A percentile compares a stretch with the other conserved stretches of the same genome.
These are phyloP conservation scores for Striga asiatica DNA, from an alignment of 257 asterid species.

Conservation along the genomic window DNA sequence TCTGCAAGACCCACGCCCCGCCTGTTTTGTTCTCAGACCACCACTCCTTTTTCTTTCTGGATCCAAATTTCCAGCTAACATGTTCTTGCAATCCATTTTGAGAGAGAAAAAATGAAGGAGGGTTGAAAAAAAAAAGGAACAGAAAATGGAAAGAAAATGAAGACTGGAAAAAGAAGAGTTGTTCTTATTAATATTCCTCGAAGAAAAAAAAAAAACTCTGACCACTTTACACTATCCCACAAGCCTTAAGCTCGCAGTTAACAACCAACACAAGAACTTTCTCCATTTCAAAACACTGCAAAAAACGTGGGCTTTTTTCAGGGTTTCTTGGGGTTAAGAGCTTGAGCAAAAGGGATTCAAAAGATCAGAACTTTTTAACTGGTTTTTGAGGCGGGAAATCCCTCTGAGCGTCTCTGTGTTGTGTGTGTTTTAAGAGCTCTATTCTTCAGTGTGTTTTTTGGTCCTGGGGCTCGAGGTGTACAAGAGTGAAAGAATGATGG, in stretches of 20 bases:
- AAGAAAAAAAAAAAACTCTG: not conserved
- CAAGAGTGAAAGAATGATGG: constrained; percentile 31
- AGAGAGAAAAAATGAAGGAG: constrained; percentile 14
- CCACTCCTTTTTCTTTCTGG: constrained; percentile 88
- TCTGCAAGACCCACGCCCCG: constrained; percentile 97
- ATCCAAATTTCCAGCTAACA: constrained; percentile 56
- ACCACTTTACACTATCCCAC: constrained; percentile 71
- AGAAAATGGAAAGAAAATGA: not conserved
- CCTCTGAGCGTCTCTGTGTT: constrained; percentile 9
- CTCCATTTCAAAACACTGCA: constrained; percentile 48
- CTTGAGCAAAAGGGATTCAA: not conserved
- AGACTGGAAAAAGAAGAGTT: not conserved
- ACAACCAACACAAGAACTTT: constrained; percentile 39
- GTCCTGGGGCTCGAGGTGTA: constrained; percentile 20
- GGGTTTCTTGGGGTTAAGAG: not conserved
- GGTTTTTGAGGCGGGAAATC: constrained; percentile 7
- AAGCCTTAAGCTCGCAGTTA: constrained; percentile 67
- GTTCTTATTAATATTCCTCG: no score
- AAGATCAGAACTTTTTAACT: constrained; percentile 31
- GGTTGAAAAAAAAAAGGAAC: not conserved
- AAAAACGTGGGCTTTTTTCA: not conserved
- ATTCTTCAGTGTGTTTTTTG: not conserved
- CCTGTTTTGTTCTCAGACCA: constrained; percentile 93
- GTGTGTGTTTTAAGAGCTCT: constrained; percentile 3
- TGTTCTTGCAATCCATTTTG: constrained; percentile 51